These are phyloP conservation scores for Aleurites moluccanus DNA, from an alignment of 441 rosid genomes.

Conservation along the genomic window DNA sequence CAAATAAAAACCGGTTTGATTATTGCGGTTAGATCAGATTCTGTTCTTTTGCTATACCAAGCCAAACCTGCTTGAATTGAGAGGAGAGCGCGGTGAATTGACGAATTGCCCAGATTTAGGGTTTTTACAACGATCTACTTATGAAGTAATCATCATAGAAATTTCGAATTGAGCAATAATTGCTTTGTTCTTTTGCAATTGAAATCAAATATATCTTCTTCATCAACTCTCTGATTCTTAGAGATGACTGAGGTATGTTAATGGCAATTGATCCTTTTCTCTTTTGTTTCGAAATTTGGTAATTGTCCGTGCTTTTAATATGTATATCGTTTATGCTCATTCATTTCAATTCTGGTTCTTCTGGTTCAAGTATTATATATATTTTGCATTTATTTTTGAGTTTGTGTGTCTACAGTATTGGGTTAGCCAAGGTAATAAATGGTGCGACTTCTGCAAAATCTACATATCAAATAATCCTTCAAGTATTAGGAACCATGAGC, in stretches of 20 bases:
- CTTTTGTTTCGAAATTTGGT: neutral
- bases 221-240: slow-evolving; percentile 11
- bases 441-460: slow-evolving; percentile 96
- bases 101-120: slow-evolving; percentile 19
- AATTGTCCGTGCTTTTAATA: neutral
- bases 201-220: neutral
- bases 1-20: too few relatives aligned
- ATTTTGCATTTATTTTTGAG: neutral
- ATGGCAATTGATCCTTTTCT: neutral
- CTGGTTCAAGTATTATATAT: neutral
- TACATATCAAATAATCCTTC: slow-evolving; percentile 73
- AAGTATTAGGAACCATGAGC: slow-evolving; percentile 92
- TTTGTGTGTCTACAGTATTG: slow-evolving; percentile 49
- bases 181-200: neutral
- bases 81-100: neutral
- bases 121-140: slow-evolving; percentile 13
- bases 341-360: neutral
- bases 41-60: neutral
- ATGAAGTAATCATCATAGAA: neutral
- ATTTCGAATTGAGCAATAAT: neutral
- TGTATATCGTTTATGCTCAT: too few relatives aligned
- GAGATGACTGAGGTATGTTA: slow-evolving; percentile 54
- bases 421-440: slow-evolving; percentile 97
- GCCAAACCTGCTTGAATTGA: neutral
- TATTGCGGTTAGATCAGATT: neutral